Percentiles rank a stretch among this genome's conserved stretches.
Conservation (phyloP, 1,139 yeast species). For the Zhuliangozyma parablackwelliae region DNA sequence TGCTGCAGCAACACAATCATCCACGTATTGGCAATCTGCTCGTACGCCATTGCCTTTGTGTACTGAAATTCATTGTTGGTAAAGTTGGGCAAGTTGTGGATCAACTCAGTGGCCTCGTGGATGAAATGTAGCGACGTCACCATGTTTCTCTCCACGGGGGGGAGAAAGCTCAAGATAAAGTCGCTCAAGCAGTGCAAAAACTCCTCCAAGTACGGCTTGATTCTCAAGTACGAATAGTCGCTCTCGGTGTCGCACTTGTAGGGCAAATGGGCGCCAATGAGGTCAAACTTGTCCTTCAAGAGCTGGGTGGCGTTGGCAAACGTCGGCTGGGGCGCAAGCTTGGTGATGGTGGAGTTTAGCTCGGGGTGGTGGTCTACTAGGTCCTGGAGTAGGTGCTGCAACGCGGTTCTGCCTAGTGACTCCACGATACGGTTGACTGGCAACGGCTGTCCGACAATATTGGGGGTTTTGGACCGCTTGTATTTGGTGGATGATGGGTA, state of each 20-base stretch:
- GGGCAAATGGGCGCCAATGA: conserved; percentile 54
- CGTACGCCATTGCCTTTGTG: conserved; percentile 68
- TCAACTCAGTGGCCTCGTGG: conserved; percentile 59
- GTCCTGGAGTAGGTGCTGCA: conserved; percentile 49
- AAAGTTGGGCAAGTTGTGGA: conserved; percentile 72
- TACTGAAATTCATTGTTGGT: conserved; percentile 67
- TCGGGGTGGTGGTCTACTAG: conserved; percentile 63
- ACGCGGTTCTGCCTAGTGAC: conserved; percentile 53
- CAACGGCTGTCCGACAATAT: conserved; percentile 46
- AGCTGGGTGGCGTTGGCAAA: conserved; percentile 48
- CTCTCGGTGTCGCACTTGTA: conserved; percentile 68
- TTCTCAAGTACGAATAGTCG: conserved; percentile 86
- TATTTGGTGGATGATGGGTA: conserved; percentile 1
- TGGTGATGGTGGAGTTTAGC: conserved; percentile 46
- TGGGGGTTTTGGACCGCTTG: conserved; percentile 38
- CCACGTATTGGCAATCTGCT: conserved; percentile 79
- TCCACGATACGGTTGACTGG: conserved; percentile 64
- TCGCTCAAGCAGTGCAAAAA: conserved; percentile 77
- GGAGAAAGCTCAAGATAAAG: conserved; percentile 71
- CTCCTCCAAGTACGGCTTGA: conserved; percentile 69
- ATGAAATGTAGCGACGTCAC: conserved; percentile 61
- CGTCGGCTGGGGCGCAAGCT: conserved; percentile 57
- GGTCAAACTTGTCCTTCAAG: conserved; percentile 43
- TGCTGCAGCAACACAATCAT: conserved; percentile 50
- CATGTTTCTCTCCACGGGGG: conserved; percentile 65